Base-by-base conservation (phyloP, 345 rosid genomes). In the Brassica juncea region DNA sequence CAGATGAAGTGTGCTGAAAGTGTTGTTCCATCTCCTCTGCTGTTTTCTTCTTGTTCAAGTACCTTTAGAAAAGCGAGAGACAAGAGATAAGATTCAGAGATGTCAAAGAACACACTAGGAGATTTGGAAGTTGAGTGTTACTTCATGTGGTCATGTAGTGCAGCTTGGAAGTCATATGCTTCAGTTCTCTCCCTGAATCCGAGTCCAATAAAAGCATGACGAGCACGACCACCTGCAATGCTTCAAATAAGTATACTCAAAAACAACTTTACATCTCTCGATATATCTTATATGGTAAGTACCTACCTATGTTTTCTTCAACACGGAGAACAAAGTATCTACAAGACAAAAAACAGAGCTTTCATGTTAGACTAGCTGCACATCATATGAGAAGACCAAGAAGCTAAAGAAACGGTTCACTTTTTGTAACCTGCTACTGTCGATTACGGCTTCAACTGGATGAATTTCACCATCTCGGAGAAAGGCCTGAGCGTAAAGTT, bases 11-110 rank as follows among this genome's bases (percentile, higher is more conserved):
- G 10, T 80, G 83, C 81, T 93, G 99, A 89, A 85, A 96, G 75
- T 92, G 98, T 73, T 90, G 97, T 74, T 93, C 98, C 99, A 93
- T 96, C 89, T 93, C 98, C 80, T 93, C 99, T 0, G 99, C 98
- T 49, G 97, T 89, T 82, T 87, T 91, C 89, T 96, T 96, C 84
- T 96, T 96, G 89, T 96, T 87, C 85, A 96, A 80, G 72, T 96
- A 96, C 76, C 99, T 95, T 75, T 44, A 75, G 8, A 34, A 59
- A 37, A 68, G 37, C 57, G 28, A 71, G 25, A 75, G 25, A 23
- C 23, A 21, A 21, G 23, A 21, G 23, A 21, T 16, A 8, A 67
- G 7, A 65, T 42, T 35, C 30, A 25, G 35, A 68, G 7, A 19
- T 69, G 23, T 21, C 23, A 21, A 79, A 42, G 49, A 67, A 66